Evolutionary conservation across 257 asterid species (phyloP), one percentile per base, ranked within the genome.

Genomic region (Rhazya stricta): DNA sequence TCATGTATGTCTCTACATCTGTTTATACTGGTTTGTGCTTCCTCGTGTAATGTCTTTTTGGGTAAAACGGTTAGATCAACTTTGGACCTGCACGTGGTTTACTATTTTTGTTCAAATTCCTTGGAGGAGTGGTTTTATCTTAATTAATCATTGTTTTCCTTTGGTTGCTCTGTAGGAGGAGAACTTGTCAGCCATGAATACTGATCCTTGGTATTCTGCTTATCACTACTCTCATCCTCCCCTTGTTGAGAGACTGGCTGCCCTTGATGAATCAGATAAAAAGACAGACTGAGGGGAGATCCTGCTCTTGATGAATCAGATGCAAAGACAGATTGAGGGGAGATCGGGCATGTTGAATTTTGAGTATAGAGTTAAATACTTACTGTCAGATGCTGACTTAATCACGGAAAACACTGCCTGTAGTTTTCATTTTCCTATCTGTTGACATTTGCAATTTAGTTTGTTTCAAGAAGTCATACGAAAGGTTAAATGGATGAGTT

Each of bases 201-300:
- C 96, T 0, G 99, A 94, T 83, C 96, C 92, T 57, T 92, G 97
- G 98, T 92, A 92, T 80, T 94, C 99, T 4, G 99, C 99, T 34
- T 94, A 94, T 83, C 98, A 94, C 83, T 89, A 90, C 73, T 94
- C 99, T 27, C 99, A 94, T 80, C 99, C 99, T 78, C 99, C 97
- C 16, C 85, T 94, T 32, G 98, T 94, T 21, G 99, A 94, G 75
- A 88, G 99, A 77, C 79, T 94, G 84, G 90, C 96, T 50, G 97
- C 97, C 23, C 86, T 93, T 23, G 98, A 93, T 46, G 78, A 81
- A 79, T 58, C 88, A n/a, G 92, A 88, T 32, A 93, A 93, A 76
- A 93, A 93, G 91, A 75, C 89, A 0, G 90, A 91, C 77, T 93
- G 88, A 86, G 50, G 36, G 30, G 36, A 34, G 23, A 25, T 34